A percentile compares a stretch with the other conserved stretches of the same genome.
These are phyloP conservation scores for Haberlea rhodopensis DNA, from an alignment of 257 asterid genomes.

Conservation along the genomic window DNA sequence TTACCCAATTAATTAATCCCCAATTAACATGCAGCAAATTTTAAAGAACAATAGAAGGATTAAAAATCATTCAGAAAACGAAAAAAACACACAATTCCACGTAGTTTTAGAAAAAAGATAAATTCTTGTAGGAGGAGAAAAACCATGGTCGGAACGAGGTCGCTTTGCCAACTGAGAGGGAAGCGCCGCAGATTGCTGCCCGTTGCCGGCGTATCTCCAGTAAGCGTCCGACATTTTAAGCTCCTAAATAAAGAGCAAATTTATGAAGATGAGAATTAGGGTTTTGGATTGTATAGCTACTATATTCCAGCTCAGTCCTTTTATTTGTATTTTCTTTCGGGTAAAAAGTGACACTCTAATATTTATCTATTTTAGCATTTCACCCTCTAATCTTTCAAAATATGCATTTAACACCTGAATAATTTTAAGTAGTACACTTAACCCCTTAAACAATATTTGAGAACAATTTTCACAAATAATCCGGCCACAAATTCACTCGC, in stretches of 20 bases:
- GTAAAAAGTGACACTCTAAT: too few relatives aligned
- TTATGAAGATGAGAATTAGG: slow-evolving; percentile 4
- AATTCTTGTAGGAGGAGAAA: background rate
- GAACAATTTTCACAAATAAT: too few relatives aligned
- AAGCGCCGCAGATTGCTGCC: slow-evolving; percentile 53
- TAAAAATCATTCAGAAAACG: background rate
- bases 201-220: slow-evolving; percentile 61
- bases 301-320: too few relatives aligned
- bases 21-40: background rate
- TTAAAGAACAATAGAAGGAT: too few relatives aligned
- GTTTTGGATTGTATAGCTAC: background rate
- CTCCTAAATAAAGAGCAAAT: background rate
- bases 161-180: slow-evolving; percentile 56
- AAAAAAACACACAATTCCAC: background rate
- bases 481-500: too few relatives aligned
- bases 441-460: too few relatives aligned
- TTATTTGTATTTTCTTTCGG: too few relatives aligned
- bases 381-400: too few relatives aligned
- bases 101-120: background rate
- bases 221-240: slow-evolving; percentile 63
- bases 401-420: too few relatives aligned
- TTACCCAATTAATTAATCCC: background rate
- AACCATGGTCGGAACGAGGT: slow-evolving; percentile 72
- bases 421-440: too few relatives aligned
- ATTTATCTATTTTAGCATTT: too few relatives aligned